Conservation (phyloP, 805 yeast species). For the Candida gorgasii region DNA sequence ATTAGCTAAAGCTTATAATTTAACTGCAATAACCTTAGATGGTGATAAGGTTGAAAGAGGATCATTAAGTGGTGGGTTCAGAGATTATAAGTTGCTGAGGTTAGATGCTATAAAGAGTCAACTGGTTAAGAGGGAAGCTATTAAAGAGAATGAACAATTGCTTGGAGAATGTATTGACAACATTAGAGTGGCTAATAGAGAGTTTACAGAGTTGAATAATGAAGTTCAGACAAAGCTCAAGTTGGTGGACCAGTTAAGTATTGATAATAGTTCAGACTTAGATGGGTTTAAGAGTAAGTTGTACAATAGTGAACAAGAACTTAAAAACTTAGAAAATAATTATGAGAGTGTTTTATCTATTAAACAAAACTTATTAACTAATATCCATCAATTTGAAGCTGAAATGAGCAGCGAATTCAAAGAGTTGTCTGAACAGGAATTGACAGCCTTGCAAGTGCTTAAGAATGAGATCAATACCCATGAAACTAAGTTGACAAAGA, state of each 20-base stretch:
- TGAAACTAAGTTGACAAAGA: constrained; percentile 42
- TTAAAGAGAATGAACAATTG: constrained; percentile 34
- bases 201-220: constrained; percentile 52
- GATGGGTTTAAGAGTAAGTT: constrained; percentile 44
- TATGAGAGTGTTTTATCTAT: constrained; percentile 33
- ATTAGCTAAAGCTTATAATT: constrained; percentile 56
- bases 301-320: constrained; percentile 45
- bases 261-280: constrained; percentile 34
- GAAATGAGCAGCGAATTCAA: constrained; percentile 60
- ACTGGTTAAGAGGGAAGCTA: constrained; percentile 51
- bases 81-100: constrained; percentile 66
- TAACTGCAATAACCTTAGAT: constrained; percentile 83
- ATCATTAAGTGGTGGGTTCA: constrained; percentile 83
- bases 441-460: constrained; percentile 35
- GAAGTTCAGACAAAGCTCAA: constrained; percentile 35
- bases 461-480: constrained; percentile 33
- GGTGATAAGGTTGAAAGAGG: constrained; percentile 92
- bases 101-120: constrained; percentile 67
- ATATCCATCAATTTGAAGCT: constrained; percentile 40
- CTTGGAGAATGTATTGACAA: constrained; percentile 38
- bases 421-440: constrained; percentile 54
- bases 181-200: constrained; percentile 49
- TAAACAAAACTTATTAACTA: constrained; percentile 36
- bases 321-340: constrained; percentile 34
- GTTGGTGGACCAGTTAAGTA: constrained; percentile 50